Evolutionary conservation across 352 stramenopile species (phyloP).

Genomic region (Globisporangium canariense): DNA sequence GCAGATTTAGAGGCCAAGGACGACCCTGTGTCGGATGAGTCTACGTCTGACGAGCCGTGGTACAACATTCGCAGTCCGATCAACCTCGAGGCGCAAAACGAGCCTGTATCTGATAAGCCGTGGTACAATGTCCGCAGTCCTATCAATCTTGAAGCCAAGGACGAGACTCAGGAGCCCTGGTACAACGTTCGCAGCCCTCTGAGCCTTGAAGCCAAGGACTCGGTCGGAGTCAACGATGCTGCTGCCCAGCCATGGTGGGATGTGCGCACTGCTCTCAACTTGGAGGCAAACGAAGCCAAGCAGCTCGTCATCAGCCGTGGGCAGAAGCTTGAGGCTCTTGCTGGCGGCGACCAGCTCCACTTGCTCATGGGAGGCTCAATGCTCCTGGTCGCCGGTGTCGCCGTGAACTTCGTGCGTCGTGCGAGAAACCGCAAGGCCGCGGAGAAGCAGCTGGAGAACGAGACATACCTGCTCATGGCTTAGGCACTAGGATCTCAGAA

Average conservation of each 20-base stretch:
- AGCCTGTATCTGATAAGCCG: not conserved
- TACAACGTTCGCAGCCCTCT: slow-evolving; percentile 1
- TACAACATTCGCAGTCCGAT: not conserved
- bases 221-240: not conserved
- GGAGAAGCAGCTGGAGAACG: slow-evolving; percentile 6
- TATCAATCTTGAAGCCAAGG: not conserved
- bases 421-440: slow-evolving; percentile 9
- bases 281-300: slow-evolving; percentile 10
- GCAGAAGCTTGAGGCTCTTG: not conserved
- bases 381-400: slow-evolving; percentile 3
- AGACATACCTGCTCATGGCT: slow-evolving; percentile 13
- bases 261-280: not conserved
- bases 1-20: not conserved
- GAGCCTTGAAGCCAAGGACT: not conserved
- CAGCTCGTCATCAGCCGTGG: not conserved
- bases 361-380: slow-evolving; percentile 6
- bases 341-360: slow-evolving; percentile 5
- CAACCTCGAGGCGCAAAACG: not conserved
- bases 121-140: slow-evolving; percentile 1
- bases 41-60: not conserved
- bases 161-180: not conserved
- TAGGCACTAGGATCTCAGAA: not conserved
- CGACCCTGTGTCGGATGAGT: not conserved
- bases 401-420: slow-evolving; percentile 1
- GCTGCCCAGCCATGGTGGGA: not conserved